Base-by-base conservation (phyloP, 352 stramenopile genomes). In the Nothophytophthora sp. region DNA sequence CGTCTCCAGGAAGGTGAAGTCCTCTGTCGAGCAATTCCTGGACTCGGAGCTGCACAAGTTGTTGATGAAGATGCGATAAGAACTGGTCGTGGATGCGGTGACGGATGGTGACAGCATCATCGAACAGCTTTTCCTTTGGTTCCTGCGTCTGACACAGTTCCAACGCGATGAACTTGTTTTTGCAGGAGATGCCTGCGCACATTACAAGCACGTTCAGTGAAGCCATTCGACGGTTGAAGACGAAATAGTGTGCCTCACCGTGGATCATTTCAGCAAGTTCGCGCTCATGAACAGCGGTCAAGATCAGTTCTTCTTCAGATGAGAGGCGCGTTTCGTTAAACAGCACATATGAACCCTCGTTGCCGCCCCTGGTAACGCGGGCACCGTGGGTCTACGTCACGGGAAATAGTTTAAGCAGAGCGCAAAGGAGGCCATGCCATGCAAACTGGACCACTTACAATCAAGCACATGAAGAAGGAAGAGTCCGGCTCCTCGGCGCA, bases 301-400 rank as follows among this genome's bases (percentile, higher is more conserved):
- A 52, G 5, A 86, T 28, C 12, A 93, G 55, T 35, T 91, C 82
- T 25, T 89, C 78, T 30, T 90, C 75, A 1, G 77, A 91, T 3
- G 77, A 79, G 11, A 93, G 44, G 2, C 76, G 71, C 4, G 74
- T 70, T 36, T 93, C 76, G n/a, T 61, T 76, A 49, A 91, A 93
- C 2, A 91, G 28, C 2, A 91, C 55, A 36, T 85, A 93, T 0
- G 76, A 89, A 13, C 82, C 82, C 42, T 77, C 62, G 25, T 89
- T 88, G 9, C 49, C 29, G 8, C 77, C 82, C 15, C 58, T 51
- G 6, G 65, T 67, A 19, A 93, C 76, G 25, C 72, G 64, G 42
- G 74, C 82, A n/a, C 78, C 79, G 47, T 92, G 83, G 7, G 70
- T 81, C 82, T 92, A n/a, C n/a, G 48, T 23, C 25, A n/a, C 5